Evolutionary conservation across 768 basidiomycete genomes (phyloP), one percentile per base, ranked within the genome.

Genomic region (Collybia sp.): DNA sequence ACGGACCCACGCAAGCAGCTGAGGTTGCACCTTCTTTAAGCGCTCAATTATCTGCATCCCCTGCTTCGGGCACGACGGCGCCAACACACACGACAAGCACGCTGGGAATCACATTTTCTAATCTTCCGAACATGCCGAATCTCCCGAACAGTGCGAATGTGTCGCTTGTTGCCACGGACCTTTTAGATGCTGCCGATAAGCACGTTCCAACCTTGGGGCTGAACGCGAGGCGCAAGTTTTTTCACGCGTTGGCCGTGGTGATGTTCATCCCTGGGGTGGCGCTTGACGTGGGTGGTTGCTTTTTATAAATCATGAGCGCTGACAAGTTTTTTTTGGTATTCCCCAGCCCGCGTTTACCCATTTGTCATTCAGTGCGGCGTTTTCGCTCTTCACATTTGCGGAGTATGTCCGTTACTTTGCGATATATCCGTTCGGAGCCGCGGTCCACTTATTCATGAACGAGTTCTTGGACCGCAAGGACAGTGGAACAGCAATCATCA

Each of bases 391-490:
- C 71, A 90, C 84, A 17, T 97, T 99, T 62, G 84, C 90, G 47
- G 96, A 99, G 69, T 98, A 97, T 70, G 80, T 97, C 52, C 90
- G 96, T 48, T 99, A 97, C 66, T 99, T 98, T 66, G 96, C 96
- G 32, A 79, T 99, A 41, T 97, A 96, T 68, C 96, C 96, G 2
- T 89, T 97, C 56, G 93, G 93, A 12, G 94, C 89, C 9, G 72
- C 82, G 10, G 82, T 99, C 15, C 96, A 99, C 66, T 69, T 97
- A 45, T 99, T 99, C 66, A 83, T 99, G 82, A 89, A 88, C 68
- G 96, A 99, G 62, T 99, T 99, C 60, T 71, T 98, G 62, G 96
- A 99, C 67, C 77, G 85, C 56, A 90, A 91, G 67, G 96, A 99
- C 65, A 78, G 84, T 42, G 96, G 96, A 2, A 95, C 94, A 10